Conservation (phyloP, 805 yeast genomes). For the Saccharomycopsis sp. region DNA sequence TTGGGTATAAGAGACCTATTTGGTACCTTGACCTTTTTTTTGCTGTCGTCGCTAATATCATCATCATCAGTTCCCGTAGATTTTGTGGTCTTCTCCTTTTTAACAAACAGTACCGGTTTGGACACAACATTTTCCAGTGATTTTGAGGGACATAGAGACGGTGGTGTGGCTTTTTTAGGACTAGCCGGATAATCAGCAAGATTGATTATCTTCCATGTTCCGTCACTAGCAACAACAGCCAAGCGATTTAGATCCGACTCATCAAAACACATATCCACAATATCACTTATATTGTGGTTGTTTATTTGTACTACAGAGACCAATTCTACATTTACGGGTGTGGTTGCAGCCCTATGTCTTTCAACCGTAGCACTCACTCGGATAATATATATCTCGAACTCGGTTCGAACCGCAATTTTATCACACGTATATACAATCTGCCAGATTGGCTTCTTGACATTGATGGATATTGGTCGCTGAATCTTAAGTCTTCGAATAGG, state of each 20-base stretch:
- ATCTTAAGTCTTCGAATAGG: not conserved
- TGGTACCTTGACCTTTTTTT: constrained; percentile 26
- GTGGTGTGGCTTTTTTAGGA: no score
- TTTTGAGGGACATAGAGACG: no score
- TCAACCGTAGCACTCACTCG: constrained; percentile 22
- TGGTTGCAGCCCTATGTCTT: not conserved
- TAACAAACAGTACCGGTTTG: not conserved
- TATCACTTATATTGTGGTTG: constrained; percentile 26
- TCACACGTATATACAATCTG: constrained; percentile 13
- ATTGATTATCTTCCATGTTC: constrained; percentile 38
- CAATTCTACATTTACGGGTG: constrained; percentile 21
- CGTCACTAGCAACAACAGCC: constrained; percentile 44
- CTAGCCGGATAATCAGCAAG: not conserved
- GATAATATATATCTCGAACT: constrained; percentile 30
- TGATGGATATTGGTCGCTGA: not conserved
- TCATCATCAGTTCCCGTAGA: no score
- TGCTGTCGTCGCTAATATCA: not conserved
- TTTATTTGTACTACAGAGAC: constrained; percentile 25
- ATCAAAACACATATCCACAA: constrained; percentile 41
- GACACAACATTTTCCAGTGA: no score
- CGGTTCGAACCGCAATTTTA: constrained; percentile 35
- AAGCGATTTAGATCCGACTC: constrained; percentile 36
- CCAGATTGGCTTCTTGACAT: not conserved
- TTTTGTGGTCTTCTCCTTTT: not conserved
- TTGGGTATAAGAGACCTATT: not conserved